A percentile compares a stretch with the other conserved stretches of the same genome.
These are phyloP conservation scores for Escallonia herrerae DNA, from an alignment of 129 eudicot species.

Conservation along the genomic window DNA sequence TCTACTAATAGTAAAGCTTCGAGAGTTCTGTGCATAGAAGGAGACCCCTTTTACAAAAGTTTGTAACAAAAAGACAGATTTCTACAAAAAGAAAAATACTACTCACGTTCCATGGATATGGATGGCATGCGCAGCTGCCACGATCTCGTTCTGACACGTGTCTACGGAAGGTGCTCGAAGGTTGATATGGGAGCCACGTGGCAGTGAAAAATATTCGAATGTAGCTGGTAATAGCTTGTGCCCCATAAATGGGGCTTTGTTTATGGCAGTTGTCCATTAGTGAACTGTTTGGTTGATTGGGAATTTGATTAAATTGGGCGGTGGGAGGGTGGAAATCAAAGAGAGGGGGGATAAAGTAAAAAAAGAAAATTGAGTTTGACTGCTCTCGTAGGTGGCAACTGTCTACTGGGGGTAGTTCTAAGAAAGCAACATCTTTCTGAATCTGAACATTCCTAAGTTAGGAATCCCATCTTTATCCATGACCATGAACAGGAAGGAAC, in stretches of 20 bases:
- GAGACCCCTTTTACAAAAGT: neutral
- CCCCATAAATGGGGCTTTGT: neutral
- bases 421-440: no score
- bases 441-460: no score
- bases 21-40: neutral
- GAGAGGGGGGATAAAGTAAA: neutral
- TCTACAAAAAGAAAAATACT: neutral
- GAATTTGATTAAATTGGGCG: neutral
- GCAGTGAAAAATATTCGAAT: neutral
- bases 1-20: neutral
- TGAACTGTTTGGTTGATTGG: no score
- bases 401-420: neutral
- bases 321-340: neutral
- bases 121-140: neutral
- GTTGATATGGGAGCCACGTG: constrained; percentile 2
- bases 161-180: neutral
- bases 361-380: neutral
- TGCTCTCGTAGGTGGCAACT: neutral
- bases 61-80: neutral
- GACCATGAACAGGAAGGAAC: no score
- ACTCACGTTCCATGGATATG: neutral
- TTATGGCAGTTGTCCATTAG: neutral
- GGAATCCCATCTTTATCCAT: no score
- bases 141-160: neutral
- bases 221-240: neutral